Evolutionary conservation across 768 basidiomycete species (phyloP).

Genomic region (Dendrothele bispora): DNA sequence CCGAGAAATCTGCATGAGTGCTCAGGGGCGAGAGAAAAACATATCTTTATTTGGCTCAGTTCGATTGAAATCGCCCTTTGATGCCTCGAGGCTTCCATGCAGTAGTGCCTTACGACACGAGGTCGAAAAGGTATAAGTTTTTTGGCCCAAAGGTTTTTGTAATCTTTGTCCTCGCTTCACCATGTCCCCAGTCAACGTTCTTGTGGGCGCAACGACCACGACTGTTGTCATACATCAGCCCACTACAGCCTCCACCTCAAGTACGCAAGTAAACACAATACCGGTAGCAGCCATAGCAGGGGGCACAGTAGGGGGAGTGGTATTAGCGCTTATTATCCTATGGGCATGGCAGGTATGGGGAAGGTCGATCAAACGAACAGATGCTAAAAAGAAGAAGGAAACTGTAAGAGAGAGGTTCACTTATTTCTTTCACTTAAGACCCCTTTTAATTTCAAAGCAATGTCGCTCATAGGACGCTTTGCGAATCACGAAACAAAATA

Average conservation of each 20-base stretch:
- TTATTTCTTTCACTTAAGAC: background rate
- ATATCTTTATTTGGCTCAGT: background rate
- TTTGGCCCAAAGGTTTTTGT: background rate
- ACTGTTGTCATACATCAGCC: conserved; percentile 1
- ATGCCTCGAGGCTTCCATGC: background rate
- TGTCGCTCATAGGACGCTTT: conserved; percentile 19
- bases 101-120: background rate
- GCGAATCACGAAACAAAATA: conserved; percentile 36
- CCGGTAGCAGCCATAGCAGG: conserved; percentile 54
- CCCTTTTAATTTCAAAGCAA: background rate
- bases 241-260: conserved; percentile 4
- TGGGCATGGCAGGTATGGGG: conserved; percentile 51
- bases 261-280: conserved; percentile 17
- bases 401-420: conserved; percentile 16
- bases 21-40: background rate
- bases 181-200: background rate
- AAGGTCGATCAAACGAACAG: conserved; percentile 35
- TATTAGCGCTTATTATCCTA: conserved; percentile 42
- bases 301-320: conserved; percentile 45
- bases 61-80: background rate
- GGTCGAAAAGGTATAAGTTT: background rate
- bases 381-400: conserved; percentile 30
- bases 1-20: background rate
- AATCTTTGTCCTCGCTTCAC: background rate
- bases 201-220: conserved; percentile 4